phyloP scores from a whole-genome alignment of 345 rosid genomes.

The Sapria himalayana region DNA sequence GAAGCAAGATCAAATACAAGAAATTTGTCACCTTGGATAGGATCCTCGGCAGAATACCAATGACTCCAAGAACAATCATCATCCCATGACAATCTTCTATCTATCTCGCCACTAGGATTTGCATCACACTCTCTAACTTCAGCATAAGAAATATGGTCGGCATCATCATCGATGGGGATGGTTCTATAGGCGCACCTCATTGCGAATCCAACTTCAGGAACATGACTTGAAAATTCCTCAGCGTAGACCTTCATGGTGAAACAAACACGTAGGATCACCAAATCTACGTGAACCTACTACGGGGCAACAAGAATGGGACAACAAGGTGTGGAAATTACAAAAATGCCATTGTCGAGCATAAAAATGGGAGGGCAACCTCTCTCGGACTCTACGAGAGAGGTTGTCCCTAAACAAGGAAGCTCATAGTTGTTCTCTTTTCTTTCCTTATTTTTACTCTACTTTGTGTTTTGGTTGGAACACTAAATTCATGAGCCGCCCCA shows the following conservation, averaged over 20 bases:
- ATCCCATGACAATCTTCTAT: slow-evolving; percentile 56
- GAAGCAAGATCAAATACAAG: slow-evolving; percentile 2
- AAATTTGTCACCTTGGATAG: slow-evolving; percentile 36
- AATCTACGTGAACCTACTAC: no score
- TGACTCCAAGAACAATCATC: slow-evolving; percentile 98
- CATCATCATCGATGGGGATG: slow-evolving; percentile 41
- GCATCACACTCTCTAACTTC: slow-evolving; percentile 29
- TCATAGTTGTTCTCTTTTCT: no score
- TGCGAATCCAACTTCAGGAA: slow-evolving; percentile 45
- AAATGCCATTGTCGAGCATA: no score
- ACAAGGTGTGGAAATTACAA: no score
- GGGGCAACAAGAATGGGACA: no score
- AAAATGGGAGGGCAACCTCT: no score
- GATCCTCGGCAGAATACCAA: slow-evolving; percentile 97
- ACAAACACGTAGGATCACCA: no score
- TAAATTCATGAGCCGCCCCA: no score
- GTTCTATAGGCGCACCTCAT: slow-evolving; percentile 87
- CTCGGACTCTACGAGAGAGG: no score
- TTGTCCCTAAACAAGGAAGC: no score
- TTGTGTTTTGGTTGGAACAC: no score
- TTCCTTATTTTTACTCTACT: no score
- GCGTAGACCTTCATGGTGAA: slow-evolving; percentile 88
- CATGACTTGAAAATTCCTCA: slow-evolving; percentile 48
- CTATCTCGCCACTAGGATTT: slow-evolving; percentile 23
- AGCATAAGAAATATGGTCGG: slow-evolving; percentile 25